Percentiles rank a stretch among this genome's conserved stretches.
These are phyloP conservation scores for Claviceps arundinis DNA, from an alignment of 2,329 filamentous ascomycete genomes.

Conservation along the genomic window DNA sequence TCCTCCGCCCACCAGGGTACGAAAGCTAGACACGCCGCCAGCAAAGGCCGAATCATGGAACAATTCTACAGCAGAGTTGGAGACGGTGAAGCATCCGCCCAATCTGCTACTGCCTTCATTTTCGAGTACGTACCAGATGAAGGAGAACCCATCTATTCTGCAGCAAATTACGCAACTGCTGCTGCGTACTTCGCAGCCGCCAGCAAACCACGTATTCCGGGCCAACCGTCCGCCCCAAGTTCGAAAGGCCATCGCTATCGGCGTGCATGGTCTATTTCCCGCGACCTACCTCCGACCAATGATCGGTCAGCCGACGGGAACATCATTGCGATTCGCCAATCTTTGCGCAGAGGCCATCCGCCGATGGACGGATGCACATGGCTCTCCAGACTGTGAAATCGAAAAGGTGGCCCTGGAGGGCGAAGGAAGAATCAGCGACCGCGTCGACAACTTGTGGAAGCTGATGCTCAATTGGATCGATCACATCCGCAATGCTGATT, in stretches of 20 bases:
- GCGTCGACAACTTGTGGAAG: slow-evolving; percentile 89
- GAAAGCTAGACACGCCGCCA: slow-evolving; percentile 5
- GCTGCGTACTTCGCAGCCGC: slow-evolving; percentile 39
- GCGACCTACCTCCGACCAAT: slow-evolving; percentile 77
- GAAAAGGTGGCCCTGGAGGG: slow-evolving; percentile 92
- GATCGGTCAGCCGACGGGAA: slow-evolving; percentile 88
- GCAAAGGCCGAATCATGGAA: slow-evolving; percentile 9
- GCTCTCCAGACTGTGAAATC: slow-evolving; percentile 64
- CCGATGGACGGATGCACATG: slow-evolving; percentile 64
- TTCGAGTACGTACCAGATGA: slow-evolving; percentile 51
- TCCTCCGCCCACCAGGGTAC: slow-evolving; percentile 1
- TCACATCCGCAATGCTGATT: slow-evolving; percentile 73
- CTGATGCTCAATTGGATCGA: slow-evolving; percentile 90
- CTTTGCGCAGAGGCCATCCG: slow-evolving; percentile 74
- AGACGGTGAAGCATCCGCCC: slow-evolving; percentile 31
- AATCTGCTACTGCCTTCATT: slow-evolving; percentile 63
- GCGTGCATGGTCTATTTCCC: slow-evolving; percentile 88
- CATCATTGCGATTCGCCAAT: slow-evolving; percentile 84
- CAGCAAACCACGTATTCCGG: slow-evolving; percentile 59
- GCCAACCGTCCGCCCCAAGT: slow-evolving; percentile 57
- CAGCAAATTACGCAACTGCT: slow-evolving; percentile 49
- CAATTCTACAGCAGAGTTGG: slow-evolving; percentile 26
- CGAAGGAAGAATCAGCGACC: slow-evolving; percentile 80
- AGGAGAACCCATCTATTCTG: slow-evolving; percentile 56
- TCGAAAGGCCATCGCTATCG: slow-evolving; percentile 80